These are phyloP conservation scores for Moesziomyces globuligerus DNA, from an alignment of 1,284 basidiomycete genomes.

Conservation along the genomic window DNA sequence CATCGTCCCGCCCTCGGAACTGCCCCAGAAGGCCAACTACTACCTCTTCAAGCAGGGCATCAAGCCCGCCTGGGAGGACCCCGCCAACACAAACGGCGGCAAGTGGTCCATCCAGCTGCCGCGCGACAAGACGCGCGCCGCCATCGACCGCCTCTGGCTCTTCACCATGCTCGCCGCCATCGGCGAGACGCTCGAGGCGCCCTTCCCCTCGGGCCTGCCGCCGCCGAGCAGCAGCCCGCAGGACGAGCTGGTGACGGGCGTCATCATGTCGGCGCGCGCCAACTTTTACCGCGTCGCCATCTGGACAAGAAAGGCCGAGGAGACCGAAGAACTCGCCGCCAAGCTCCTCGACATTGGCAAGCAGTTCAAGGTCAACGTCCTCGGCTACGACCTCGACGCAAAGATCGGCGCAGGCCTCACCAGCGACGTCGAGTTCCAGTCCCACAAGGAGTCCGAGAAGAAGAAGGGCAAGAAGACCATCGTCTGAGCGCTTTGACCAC, in stretches of 20 bases:
- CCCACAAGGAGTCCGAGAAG: constrained; percentile 75
- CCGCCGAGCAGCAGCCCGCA: constrained; percentile 35
- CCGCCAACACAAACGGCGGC: constrained; percentile 92
- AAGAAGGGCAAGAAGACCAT: constrained; percentile 85
- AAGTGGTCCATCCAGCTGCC: constrained; percentile 99
- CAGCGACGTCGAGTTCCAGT: constrained; percentile 65
- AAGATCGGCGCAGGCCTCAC: constrained; percentile 77
- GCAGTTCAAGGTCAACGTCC: constrained; percentile 90
- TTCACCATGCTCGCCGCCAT: constrained; percentile 75
- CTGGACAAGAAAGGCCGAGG: constrained; percentile 79
- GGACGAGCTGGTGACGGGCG: constrained; percentile 70
- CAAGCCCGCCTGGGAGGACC: constrained; percentile 89
- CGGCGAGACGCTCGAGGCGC: constrained; percentile 65
- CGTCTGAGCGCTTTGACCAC: constrained; percentile 13
- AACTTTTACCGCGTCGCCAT: constrained; percentile 96
- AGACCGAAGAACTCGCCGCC: constrained; percentile 71
- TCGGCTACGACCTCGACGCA: constrained; percentile 80
- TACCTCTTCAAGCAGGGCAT: constrained; percentile 94
- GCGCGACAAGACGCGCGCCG: constrained; percentile 85
- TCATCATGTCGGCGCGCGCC: constrained; percentile 91
- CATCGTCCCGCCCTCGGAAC: constrained; percentile 92
- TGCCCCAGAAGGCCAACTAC: constrained; percentile 96
- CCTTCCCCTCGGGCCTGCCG: constrained; percentile 46
- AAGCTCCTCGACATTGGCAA: constrained; percentile 79
- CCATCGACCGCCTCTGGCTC: constrained; percentile 96